Percentiles rank a stretch among this genome's conserved stretches.
These are phyloP conservation scores for Cladosporium sp. DNA, from an alignment of 2,329 filamentous ascomycete genomes.

Conservation along the genomic window DNA sequence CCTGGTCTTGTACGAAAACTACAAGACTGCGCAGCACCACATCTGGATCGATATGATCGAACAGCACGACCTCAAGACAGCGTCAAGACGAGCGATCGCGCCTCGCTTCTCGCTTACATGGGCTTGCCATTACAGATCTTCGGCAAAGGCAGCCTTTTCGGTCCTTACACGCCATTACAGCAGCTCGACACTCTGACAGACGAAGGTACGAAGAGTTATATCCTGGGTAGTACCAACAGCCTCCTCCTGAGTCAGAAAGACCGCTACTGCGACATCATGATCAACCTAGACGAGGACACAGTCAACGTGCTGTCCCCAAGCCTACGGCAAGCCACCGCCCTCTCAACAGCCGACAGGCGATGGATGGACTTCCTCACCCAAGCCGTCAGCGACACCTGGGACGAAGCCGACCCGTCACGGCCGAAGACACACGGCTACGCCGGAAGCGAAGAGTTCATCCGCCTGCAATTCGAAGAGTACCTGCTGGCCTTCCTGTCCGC, in stretches of 20 bases:
- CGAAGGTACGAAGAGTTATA: conserved; percentile 91
- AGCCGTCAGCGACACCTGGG: conserved; percentile 94
- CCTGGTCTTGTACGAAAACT: conserved; percentile 85
- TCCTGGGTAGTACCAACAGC: conserved; percentile 95
- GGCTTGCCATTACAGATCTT: conserved; percentile 93
- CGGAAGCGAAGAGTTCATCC: conserved; percentile 95
- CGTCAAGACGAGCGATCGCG: conserved; percentile 84
- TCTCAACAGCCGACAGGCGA: conserved; percentile 82
- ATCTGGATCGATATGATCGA: conserved; percentile 77
- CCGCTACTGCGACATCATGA: conserved; percentile 90
- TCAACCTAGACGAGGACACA: conserved; percentile 88
- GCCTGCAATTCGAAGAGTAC: conserved; percentile 96
- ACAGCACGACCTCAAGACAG: conserved; percentile 73
- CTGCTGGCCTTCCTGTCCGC: conserved; percentile 82
- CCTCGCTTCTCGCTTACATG: conserved; percentile 88
- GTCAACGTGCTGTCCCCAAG: conserved; percentile 80
- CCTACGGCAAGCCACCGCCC: conserved; percentile 67
- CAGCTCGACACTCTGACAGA: conserved; percentile 93
- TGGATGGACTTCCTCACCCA: conserved; percentile 98
- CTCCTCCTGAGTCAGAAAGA: conserved; percentile 91
- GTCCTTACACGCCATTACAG: conserved; percentile 93
- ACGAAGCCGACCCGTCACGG: conserved; percentile 78
- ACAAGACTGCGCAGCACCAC: conserved; percentile 94
- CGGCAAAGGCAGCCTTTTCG: conserved; percentile 91
- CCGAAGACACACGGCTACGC: conserved; percentile 95